A percentile compares a stretch with the other conserved stretches of the same genome.
Evolutionary conservation across 139 green algal genomes (phyloP).

Genomic region (Pycnococcus provasolii): DNA sequence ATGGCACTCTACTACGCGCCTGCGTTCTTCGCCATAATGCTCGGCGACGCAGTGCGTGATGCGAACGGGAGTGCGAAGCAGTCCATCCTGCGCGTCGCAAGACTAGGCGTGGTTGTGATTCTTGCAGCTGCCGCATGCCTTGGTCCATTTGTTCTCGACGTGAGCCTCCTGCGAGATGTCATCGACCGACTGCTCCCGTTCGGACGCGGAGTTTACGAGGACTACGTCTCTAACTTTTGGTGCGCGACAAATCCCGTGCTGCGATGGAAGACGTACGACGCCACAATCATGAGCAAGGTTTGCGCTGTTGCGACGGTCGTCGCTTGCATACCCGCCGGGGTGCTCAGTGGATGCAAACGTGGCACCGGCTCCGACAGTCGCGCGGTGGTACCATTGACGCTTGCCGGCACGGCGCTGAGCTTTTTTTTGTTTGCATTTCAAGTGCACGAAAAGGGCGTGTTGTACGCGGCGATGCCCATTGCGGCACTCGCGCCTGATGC

Average conservation of each 20-base stretch:
- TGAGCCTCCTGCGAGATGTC: slow-evolving; percentile 23
- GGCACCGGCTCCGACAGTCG: not conserved
- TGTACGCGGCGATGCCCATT: slow-evolving; percentile 79
- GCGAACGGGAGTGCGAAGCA: not conserved
- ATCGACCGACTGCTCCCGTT: slow-evolving; percentile 70
- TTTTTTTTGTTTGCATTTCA: slow-evolving; percentile 98
- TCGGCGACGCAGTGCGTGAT: slow-evolving; percentile 63
- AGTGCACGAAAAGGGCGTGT: slow-evolving; percentile 95
- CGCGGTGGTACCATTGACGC: slow-evolving; percentile 54
- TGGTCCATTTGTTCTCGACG: not conserved
- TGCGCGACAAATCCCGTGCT: slow-evolving; percentile 62
- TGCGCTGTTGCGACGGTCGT: slow-evolving; percentile 23
- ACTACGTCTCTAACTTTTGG: slow-evolving; percentile 98
- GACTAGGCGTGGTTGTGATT: slow-evolving; percentile 42
- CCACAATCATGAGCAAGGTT: too few relatives aligned
- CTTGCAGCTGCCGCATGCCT: not conserved
- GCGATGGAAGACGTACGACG: slow-evolving; percentile 63
- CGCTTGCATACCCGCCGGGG: not conserved
- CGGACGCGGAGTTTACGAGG: slow-evolving; percentile 81
- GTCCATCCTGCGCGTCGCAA: slow-evolving; percentile 32
- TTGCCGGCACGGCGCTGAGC: slow-evolving; percentile 64
- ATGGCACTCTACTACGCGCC: slow-evolving; percentile 92
- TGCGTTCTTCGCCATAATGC: slow-evolving; percentile 88
- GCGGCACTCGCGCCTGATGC: slow-evolving; percentile 47
- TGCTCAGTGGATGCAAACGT: not conserved